Evolutionary conservation across 257 asterid genomes (phyloP).

Genomic region (Rehmannia glutinosa): DNA sequence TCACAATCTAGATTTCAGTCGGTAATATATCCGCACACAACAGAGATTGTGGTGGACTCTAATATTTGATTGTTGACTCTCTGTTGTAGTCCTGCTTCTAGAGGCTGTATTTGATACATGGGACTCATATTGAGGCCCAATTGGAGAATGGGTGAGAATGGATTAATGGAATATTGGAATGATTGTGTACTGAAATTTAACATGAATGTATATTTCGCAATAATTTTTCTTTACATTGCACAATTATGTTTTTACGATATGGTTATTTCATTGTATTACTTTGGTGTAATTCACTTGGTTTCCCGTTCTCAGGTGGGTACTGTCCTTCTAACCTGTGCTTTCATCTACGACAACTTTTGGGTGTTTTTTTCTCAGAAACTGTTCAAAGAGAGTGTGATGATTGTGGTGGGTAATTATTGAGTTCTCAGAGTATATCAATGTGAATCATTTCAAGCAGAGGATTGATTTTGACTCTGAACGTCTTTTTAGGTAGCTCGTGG

Average conservation of each 20-base stretch:
- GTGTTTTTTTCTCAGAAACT: constrained; percentile 74
- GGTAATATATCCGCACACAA: too few species aligned
- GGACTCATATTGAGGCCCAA: too few species aligned
- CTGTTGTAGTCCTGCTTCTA: too few species aligned
- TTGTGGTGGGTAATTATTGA: constrained; percentile 57
- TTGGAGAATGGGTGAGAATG: too few species aligned
- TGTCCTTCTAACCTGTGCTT: constrained; percentile 78
- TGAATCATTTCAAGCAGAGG: constrained; percentile 9
- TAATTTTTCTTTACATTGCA: neutral
- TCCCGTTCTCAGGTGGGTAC: constrained; percentile 67
- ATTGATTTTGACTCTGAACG: neutral
- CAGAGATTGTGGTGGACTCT: too few species aligned
- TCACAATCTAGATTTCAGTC: too few species aligned
- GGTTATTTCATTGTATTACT: too few species aligned
- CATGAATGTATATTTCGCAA: neutral
- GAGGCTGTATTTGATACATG: too few species aligned
- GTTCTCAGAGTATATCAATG: neutral
- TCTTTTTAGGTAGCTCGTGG: constrained; percentile 83
- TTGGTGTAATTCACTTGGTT: neutral
- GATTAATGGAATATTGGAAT: too few species aligned
- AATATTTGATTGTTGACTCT: too few species aligned
- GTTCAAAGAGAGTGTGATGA: constrained; percentile 93
- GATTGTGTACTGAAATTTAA: too few species aligned
- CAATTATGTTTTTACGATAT: neutral
- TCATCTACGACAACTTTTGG: constrained; percentile 93